Evolutionary conservation across 1,139 yeast species (phyloP), one percentile per base, ranked within the genome.

Genomic region (Suhomyces choctaworum): DNA sequence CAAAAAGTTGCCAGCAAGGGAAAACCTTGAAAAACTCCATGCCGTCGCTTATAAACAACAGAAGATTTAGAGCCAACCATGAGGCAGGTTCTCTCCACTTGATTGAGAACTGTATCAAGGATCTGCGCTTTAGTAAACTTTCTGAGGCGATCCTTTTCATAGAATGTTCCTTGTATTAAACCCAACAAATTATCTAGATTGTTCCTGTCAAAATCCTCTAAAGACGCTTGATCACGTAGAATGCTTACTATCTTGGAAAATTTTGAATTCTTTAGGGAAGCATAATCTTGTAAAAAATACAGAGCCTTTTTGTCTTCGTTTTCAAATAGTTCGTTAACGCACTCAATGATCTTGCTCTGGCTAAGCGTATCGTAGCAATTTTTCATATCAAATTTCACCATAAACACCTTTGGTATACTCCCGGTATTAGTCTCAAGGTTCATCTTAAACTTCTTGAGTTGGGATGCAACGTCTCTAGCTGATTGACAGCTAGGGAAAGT

Each of bases 1-100:
- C 96, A 89, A 24, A 92, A 66, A 2, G 80, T 64, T 1, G 87
- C 74, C 46, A 96, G 94, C 11, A 90, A 59, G 1, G 83, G 79
- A 6, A 88, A 78, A 0, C 98, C 98, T 59, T 92, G 98, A 35
- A 85, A 92, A 0, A 92, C 73, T 0, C 98, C 98, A 8, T 66
- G 60, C 25, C 61, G 72, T 40, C 95, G 66, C 17, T 58, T 56
- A 42, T 46, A 67, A 7, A 50, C 36, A 14, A 32, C 7, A 10
- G 29, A 24, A 10, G 11, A 42, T 22, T 39, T 32, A 16, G 30
- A 36, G 36, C 45, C 40, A 34, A 44, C 41, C 7, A 44, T 29
- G 16, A 46, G 37, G 5, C 36, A 38, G 3, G 67, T 50, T 14
- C 58, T 54, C 29, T 49, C 50, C 8, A 65, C 53, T 15, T 62